phyloP scores from a whole-genome alignment of 306 rosid genomes.

The Casuarina cunninghamiana region DNA sequence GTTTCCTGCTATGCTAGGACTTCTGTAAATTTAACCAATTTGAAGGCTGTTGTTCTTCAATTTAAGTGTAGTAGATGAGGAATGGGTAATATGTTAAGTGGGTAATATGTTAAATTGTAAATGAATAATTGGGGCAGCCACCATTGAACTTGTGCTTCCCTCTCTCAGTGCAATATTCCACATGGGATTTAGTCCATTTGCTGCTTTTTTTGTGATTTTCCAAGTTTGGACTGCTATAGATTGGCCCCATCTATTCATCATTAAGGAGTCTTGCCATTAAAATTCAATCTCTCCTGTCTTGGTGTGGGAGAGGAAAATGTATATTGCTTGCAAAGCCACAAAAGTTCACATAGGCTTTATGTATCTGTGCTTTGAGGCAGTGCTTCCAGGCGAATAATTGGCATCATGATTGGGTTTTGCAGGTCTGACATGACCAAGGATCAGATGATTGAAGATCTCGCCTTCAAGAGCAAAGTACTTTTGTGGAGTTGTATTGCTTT shows the following conservation, averaged over 20 bases:
- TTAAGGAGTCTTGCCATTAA: neutral
- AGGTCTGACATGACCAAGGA: slow-evolving; percentile 84
- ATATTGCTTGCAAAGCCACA: neutral
- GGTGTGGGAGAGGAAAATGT: neutral
- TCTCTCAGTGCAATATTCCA: neutral
- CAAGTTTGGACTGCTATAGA: neutral
- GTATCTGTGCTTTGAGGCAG: neutral
- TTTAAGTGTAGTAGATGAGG: slow-evolving; percentile 7
- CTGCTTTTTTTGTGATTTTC: neutral
- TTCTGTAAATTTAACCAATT: neutral
- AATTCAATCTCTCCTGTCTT: neutral
- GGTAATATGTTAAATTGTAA: slow-evolving; percentile 12
- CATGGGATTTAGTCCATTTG: neutral
- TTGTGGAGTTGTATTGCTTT: slow-evolving; percentile 65
- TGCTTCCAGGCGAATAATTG: slow-evolving; percentile 13
- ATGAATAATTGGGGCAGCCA: neutral
- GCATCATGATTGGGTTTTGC: slow-evolving; percentile 33
- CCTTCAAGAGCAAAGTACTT: slow-evolving; percentile 46
- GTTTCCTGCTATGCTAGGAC: neutral
- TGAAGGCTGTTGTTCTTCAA: slow-evolving; percentile 7
- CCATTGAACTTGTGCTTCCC: slow-evolving; percentile 10
- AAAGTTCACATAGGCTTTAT: neutral
- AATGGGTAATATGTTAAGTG: slow-evolving; percentile 10
- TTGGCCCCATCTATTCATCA: neutral
- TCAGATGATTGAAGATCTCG: slow-evolving; percentile 71